phyloP scores from a whole-genome alignment of 495 filamentous ascomycete genomes.

The Pyrenopolyporus hunteri region DNA sequence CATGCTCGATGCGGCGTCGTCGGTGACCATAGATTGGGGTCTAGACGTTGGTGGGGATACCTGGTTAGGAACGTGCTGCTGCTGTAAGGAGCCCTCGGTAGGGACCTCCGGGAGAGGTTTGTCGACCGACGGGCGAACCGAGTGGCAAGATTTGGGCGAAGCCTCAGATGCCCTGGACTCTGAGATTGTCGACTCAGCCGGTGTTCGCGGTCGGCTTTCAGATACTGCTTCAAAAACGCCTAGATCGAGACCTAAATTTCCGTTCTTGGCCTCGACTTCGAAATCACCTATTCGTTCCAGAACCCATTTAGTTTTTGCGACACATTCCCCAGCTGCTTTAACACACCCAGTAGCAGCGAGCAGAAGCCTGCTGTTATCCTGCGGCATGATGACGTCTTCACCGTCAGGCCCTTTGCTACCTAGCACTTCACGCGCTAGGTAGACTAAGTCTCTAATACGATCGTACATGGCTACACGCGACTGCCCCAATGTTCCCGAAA shows the following conservation, averaged over 20 bases:
- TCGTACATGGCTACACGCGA: conserved; percentile 81
- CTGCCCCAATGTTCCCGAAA: conserved; percentile 66
- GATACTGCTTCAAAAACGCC: conserved; percentile 45
- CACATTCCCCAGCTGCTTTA: conserved; percentile 86
- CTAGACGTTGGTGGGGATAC: conserved; percentile 47
- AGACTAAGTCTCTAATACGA: conserved; percentile 77
- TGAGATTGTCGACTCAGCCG: conserved; percentile 44
- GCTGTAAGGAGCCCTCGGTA: conserved; percentile 52
- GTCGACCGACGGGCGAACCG: conserved; percentile 32
- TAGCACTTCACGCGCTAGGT: conserved; percentile 79
- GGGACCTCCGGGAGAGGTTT: conserved; percentile 45
- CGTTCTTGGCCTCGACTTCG: conserved; percentile 68
- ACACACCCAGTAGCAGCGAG: conserved; percentile 88
- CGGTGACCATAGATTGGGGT: conserved; percentile 45
- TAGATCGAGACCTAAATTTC: conserved; percentile 56
- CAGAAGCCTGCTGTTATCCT: conserved; percentile 78
- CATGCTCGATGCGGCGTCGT: conserved; percentile 44
- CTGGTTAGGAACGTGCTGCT: conserved; percentile 38
- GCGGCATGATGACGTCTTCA: conserved; percentile 78
- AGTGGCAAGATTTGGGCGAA: conserved; percentile 30
- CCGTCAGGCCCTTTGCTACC: conserved; percentile 63
- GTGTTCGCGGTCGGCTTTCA: conserved; percentile 46
- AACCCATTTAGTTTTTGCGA: conserved; percentile 80
- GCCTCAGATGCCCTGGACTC: conserved; percentile 40
- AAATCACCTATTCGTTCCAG: conserved; percentile 95